Conservation (phyloP, 805 yeast species). For the Saccharomyces kudriavzevii region DNA sequence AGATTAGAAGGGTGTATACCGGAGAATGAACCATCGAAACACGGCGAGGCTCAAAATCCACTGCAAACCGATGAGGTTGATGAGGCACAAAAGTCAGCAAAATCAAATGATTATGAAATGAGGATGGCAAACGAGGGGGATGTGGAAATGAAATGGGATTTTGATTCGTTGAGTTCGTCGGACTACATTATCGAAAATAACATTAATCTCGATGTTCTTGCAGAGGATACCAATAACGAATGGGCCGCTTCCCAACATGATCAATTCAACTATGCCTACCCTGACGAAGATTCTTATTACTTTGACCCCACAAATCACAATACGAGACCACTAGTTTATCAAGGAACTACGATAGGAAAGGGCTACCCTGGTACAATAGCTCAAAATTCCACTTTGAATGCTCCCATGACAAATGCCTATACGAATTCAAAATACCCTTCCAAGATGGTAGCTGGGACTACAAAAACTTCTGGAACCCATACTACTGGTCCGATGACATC, state of each 20-base stretch:
- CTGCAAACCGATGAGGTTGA: constrained; percentile 1
- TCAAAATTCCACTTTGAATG: constrained; percentile 26
- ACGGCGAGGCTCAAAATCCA: constrained; percentile 8
- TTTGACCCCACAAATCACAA: constrained; percentile 19
- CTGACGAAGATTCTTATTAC: constrained; percentile 27
- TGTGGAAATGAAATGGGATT: constrained; percentile 73
- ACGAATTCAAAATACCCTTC: constrained; percentile 14
- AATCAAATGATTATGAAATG: constrained; percentile 3
- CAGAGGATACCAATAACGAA: constrained; percentile 21
- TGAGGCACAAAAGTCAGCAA: background rate
- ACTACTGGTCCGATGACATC: constrained; percentile 10
- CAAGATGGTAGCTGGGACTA: constrained; percentile 20
- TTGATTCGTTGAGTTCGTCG: constrained; percentile 67
- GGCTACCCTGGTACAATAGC: constrained; percentile 15
- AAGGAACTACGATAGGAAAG: constrained; percentile 28
- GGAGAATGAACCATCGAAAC: constrained; percentile 12
- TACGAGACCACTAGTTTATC: constrained; percentile 14
- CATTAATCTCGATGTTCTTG: constrained; percentile 37
- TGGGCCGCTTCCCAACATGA: constrained; percentile 21
- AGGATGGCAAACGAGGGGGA: constrained; percentile 20
- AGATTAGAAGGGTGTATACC: constrained; percentile 33
- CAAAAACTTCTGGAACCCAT: constrained; percentile 26
- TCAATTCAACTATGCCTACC: constrained; percentile 26
- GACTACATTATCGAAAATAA: constrained; percentile 71
- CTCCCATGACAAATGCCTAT: constrained; percentile 16